Evolutionary conservation across 768 basidiomycete species (phyloP).

Genomic region (Tylopilus subfusipes): DNA sequence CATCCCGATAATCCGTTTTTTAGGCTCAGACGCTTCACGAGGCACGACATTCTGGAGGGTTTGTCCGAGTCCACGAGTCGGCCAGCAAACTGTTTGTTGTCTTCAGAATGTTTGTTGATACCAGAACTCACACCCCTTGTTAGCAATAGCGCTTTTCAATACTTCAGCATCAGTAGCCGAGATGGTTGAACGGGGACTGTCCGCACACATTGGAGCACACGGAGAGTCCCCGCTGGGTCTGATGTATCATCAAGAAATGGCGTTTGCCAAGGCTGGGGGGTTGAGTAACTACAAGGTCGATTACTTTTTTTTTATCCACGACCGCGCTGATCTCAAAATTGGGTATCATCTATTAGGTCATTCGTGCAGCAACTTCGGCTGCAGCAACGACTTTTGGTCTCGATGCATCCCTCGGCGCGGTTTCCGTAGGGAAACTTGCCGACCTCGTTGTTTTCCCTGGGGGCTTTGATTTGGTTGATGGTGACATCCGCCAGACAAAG

Average conservation of each 20-base stretch:
- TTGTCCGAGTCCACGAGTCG: slow-evolving; percentile 59
- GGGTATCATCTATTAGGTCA: slow-evolving; percentile 43
- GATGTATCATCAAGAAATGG: slow-evolving; percentile 78
- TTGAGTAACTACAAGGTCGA: slow-evolving; percentile 66
- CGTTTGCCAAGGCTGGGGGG: slow-evolving; percentile 59
- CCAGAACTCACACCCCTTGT: background rate
- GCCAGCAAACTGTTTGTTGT: slow-evolving; percentile 51
- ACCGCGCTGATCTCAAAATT: background rate
- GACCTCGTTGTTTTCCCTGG: slow-evolving; percentile 67
- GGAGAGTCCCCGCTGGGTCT: slow-evolving; percentile 68
- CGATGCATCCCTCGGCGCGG: slow-evolving; percentile 56
- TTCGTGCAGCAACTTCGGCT: slow-evolving; percentile 64
- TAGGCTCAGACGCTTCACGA: slow-evolving; percentile 60
- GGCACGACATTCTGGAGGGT: slow-evolving; percentile 60
- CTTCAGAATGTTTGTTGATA: background rate
- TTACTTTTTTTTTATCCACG: background rate
- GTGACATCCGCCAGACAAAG: slow-evolving; percentile 46
- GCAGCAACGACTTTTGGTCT: slow-evolving; percentile 67
- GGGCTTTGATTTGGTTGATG: slow-evolving; percentile 54
- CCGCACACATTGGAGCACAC: slow-evolving; percentile 68
- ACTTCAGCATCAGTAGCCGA: slow-evolving; percentile 64
- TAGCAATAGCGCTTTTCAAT: slow-evolving; percentile 66
- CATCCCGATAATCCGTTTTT: background rate
- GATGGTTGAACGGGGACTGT: slow-evolving; percentile 62
- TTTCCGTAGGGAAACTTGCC: slow-evolving; percentile 64